These are phyloP conservation scores for Salvia sclarea DNA, from an alignment of 305 asterid genomes.

Conservation along the genomic window DNA sequence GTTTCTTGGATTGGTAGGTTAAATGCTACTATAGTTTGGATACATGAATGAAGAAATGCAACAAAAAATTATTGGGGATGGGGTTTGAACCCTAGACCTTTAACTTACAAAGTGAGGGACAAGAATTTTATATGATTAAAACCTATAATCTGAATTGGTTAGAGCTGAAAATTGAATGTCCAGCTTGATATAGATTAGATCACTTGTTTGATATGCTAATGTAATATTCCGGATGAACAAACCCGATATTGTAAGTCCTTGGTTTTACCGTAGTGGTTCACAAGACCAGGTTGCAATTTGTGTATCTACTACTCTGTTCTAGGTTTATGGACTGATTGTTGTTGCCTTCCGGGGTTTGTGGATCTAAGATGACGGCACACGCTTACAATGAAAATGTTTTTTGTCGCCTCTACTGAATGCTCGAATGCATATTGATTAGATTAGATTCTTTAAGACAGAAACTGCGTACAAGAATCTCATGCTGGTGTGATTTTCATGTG, in stretches of 20 bases:
- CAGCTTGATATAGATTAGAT: not conserved
- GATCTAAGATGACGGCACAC: not conserved
- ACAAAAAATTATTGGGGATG: too few species aligned
- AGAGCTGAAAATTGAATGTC: not conserved
- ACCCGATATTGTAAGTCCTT: not conserved
- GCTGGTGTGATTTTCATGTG: not conserved
- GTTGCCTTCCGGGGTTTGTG: not conserved
- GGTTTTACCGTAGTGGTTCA: not conserved
- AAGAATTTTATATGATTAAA: too few species aligned
- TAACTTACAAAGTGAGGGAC: too few species aligned
- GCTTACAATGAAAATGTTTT: not conserved
- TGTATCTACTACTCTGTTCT: not conserved
- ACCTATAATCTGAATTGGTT: not conserved
- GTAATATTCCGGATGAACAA: not conserved
- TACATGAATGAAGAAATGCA: not conserved
- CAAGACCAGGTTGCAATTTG: not conserved
- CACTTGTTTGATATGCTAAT: slow-evolving; percentile 10
- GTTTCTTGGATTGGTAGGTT: not conserved
- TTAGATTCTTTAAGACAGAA: slow-evolving; percentile 12
- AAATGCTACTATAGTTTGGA: not conserved
- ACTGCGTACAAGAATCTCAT: not conserved
- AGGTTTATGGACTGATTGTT: not conserved
- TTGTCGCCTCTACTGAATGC: not conserved
- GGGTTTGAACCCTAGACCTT: too few species aligned
- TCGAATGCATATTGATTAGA: not conserved